phyloP scores from a whole-genome alignment of 345 rosid genomes.

The Cochlearia excelsa region DNA sequence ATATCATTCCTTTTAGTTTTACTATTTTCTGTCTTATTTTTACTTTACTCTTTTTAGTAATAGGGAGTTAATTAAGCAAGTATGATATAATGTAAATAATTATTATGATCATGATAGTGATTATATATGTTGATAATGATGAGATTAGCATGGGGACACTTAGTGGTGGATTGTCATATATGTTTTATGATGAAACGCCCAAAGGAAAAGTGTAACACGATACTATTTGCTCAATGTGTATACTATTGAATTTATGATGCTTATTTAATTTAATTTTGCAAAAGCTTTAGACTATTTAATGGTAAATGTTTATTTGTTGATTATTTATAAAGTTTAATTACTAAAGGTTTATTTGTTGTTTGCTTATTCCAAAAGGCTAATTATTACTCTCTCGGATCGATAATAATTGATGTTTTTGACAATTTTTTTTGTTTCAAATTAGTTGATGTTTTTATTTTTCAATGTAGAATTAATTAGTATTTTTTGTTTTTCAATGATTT shows the following conservation, averaged over 20 bases:
- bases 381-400: neutral
- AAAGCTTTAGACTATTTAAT: no score
- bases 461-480: no score
- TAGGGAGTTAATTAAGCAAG: constrained; percentile 10
- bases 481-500: no score
- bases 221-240: constrained; percentile 1
- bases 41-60: constrained; percentile 14
- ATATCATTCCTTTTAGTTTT: constrained; percentile 17
- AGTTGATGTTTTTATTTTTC: no score
- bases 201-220: constrained; percentile 29
- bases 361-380: constrained; percentile 24
- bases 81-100: constrained; percentile 31
- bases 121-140: constrained; percentile 21
- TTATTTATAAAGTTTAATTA: no score
- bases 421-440: no score
- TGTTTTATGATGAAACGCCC: constrained; percentile 15
- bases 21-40: neutral
- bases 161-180: constrained; percentile 13
- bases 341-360: constrained; percentile 18
- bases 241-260: constrained; percentile 14
- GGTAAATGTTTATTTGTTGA: no score
- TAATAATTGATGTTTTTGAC: no score
- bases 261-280: neutral
- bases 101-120: neutral
- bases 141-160: constrained; percentile 30